Evolutionary conservation across 2,329 filamentous ascomycete genomes (phyloP).

Genomic region (Colletotrichum sp.): DNA sequence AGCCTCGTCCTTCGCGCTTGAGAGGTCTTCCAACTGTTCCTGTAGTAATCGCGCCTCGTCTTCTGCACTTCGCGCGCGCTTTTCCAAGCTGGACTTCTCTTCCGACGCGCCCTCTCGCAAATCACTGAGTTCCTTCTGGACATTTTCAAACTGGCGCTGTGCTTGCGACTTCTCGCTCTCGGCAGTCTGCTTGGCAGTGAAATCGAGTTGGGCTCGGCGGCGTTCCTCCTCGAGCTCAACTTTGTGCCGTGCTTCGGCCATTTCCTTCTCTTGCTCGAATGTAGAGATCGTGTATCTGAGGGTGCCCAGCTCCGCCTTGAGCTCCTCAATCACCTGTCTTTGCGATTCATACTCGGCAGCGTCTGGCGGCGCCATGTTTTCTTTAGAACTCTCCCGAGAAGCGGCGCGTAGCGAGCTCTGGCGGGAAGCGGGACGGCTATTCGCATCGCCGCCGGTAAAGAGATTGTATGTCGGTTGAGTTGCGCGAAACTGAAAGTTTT

Average conservation of each 20-base stretch:
- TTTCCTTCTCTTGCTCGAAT: constrained; percentile 85
- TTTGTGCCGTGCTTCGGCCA: constrained; percentile 78
- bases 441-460: constrained; percentile 55
- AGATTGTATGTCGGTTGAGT: constrained; percentile 66
- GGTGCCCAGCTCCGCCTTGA: constrained; percentile 89
- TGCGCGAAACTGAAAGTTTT: constrained; percentile 46
- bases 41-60: constrained; percentile 76
- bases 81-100: constrained; percentile 71
- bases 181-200: constrained; percentile 67
- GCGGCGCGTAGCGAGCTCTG: constrained; percentile 49
- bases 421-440: constrained; percentile 42
- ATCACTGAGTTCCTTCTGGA: constrained; percentile 57
- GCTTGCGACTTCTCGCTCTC: constrained; percentile 60
- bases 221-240: constrained; percentile 84
- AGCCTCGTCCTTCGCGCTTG: constrained; percentile 69
- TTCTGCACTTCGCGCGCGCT: constrained; percentile 71
- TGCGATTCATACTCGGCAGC: constrained; percentile 65
- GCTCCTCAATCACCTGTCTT: constrained; percentile 69
- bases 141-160: constrained; percentile 51
- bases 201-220: constrained; percentile 84
- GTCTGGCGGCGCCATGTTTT: constrained; percentile 63
- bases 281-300: constrained; percentile 88
- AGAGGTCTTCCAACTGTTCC: constrained; percentile 81
- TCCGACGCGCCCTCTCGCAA: constrained; percentile 53
- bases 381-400: constrained; percentile 65